Evolutionary conservation across 768 basidiomycete species (phyloP).

Genomic region (Kwoniella dendrophila): DNA sequence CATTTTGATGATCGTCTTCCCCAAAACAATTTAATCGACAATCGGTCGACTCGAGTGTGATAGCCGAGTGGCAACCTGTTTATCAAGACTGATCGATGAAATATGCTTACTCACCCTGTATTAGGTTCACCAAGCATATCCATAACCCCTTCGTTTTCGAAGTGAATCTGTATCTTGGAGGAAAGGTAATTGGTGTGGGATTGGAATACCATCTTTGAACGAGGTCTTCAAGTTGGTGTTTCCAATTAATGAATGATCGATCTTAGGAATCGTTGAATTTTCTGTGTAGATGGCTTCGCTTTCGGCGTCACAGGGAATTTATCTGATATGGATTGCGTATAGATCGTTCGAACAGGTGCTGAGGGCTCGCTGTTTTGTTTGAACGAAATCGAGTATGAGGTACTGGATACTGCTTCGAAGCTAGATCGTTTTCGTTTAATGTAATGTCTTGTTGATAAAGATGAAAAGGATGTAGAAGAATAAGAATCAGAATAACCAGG

Average conservation of each 20-base stretch:
- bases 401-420: neutral
- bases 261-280: too few species aligned
- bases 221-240: neutral
- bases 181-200: slow-evolving; percentile 31
- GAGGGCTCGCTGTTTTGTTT: too few species aligned
- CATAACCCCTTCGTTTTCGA: slow-evolving; percentile 36
- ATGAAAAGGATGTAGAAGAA: neutral
- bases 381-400: too few species aligned
- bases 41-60: slow-evolving; percentile 4
- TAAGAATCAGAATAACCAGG: slow-evolving; percentile 7
- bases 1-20: neutral
- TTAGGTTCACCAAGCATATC: slow-evolving; percentile 47
- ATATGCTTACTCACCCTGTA: slow-evolving; percentile 45
- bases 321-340: too few species aligned
- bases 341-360: too few species aligned
- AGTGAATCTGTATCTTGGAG: slow-evolving; percentile 35
- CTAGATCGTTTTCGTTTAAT: neutral
- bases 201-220: slow-evolving; percentile 19
- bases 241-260: too few species aligned
- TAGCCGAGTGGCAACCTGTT: slow-evolving; percentile 15
- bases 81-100: neutral
- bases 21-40: neutral
- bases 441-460: neutral
- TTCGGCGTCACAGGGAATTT: too few species aligned
- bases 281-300: too few species aligned